Percentiles rank a stretch among this genome's conserved stretches.
These are phyloP conservation scores for Sarocladium brachiariae DNA, from an alignment of 2,329 filamentous ascomycete species.

Conservation along the genomic window DNA sequence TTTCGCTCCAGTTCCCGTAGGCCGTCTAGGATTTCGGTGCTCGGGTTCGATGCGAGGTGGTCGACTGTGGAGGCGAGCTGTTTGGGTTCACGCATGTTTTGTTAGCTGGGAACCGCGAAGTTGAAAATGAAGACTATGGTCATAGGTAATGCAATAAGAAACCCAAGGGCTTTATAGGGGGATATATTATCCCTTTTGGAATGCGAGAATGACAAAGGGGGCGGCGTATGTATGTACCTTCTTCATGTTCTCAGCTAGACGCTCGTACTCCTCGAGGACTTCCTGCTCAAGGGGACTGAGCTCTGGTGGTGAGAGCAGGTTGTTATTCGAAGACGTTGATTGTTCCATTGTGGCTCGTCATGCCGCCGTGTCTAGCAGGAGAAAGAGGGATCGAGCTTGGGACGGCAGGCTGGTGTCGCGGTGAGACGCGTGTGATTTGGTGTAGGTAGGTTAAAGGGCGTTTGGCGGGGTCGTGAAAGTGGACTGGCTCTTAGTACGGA, in stretches of 20 bases:
- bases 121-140: too few relatives aligned
- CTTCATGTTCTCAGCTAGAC: conserved; percentile 84
- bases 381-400: too few relatives aligned
- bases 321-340: conserved; percentile 12
- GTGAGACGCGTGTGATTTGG: neutral
- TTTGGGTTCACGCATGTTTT: too few relatives aligned
- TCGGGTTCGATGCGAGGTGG: conserved; percentile 61
- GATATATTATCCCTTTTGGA: too few relatives aligned
- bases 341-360: conserved; percentile 7
- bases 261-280: conserved; percentile 88
- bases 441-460: neutral
- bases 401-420: neutral
- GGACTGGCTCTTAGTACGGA: too few relatives aligned
- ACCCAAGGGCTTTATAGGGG: too few relatives aligned
- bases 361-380: neutral
- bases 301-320: conserved; percentile 40
- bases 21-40: conserved; percentile 77
- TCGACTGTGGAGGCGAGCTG: conserved; percentile 56
- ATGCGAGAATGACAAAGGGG: too few relatives aligned
- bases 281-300: conserved; percentile 84
- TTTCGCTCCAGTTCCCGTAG: conserved; percentile 86
- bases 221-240: conserved; percentile 45
- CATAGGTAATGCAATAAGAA: too few relatives aligned
- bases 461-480: conserved; percentile 5
- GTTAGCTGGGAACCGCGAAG: too few relatives aligned